Evolutionary conservation across 1,284 basidiomycete genomes (phyloP).

Genomic region (Golubevia pallescens): DNA sequence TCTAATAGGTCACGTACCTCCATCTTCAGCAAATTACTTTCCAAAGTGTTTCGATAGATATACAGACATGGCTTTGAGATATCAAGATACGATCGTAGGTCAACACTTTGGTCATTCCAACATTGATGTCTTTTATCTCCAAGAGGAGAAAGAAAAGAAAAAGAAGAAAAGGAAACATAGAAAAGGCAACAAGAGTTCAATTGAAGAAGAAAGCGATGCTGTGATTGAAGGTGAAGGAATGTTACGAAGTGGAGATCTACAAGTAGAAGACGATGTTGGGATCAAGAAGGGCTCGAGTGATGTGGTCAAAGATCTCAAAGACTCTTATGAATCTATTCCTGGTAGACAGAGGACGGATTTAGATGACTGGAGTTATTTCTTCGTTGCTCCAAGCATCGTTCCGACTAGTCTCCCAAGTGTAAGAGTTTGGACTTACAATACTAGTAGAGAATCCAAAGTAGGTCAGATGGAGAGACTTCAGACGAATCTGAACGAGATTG

Average conservation of each 20-base stretch:
- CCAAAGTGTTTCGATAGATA: slow-evolving; percentile 81
- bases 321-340: slow-evolving; percentile 51
- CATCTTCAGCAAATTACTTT: slow-evolving; percentile 81
- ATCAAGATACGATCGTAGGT: slow-evolving; percentile 87
- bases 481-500: slow-evolving; percentile 7
- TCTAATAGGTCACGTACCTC: slow-evolving; percentile 72
- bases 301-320: slow-evolving; percentile 42
- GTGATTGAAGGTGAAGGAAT: no score
- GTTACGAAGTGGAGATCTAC: slow-evolving; percentile 47
- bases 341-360: slow-evolving; percentile 40
- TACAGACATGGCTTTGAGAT: slow-evolving; percentile 79
- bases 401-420: slow-evolving; percentile 87
- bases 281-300: slow-evolving; percentile 78
- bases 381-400: slow-evolving; percentile 69
- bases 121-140: slow-evolving; percentile 35
- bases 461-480: slow-evolving; percentile 64
- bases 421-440: slow-evolving; percentile 73
- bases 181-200: background rate
- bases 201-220: no score
- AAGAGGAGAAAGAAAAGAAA: slow-evolving; percentile 65
- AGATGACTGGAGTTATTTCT: slow-evolving; percentile 46
- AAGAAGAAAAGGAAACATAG: slow-evolving; percentile 34
- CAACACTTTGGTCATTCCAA: slow-evolving; percentile 80
- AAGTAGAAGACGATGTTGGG: slow-evolving; percentile 75
- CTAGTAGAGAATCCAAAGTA: slow-evolving; percentile 71